These are phyloP conservation scores for Solanum rostratum DNA, from an alignment of 257 asterid species.

Conservation along the genomic window DNA sequence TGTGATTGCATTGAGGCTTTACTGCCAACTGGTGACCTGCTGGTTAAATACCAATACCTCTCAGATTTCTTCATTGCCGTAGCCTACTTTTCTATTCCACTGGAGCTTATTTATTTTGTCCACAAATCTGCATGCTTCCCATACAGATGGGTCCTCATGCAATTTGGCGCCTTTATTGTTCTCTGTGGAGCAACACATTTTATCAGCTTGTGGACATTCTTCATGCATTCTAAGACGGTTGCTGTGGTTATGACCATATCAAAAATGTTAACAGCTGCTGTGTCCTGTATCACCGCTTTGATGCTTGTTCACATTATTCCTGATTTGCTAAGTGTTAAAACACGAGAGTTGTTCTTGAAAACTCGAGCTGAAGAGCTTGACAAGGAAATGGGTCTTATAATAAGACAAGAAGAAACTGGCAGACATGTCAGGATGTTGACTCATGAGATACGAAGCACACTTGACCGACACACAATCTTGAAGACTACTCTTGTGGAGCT, in stretches of 20 bases:
- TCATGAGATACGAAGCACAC: slow-evolving; percentile 74
- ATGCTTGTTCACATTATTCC: slow-evolving; percentile 75
- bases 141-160: slow-evolving; percentile 68
- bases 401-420: slow-evolving; percentile 64
- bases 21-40: slow-evolving; percentile 56
- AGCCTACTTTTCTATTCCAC: slow-evolving; percentile 65
- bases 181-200: slow-evolving; percentile 79
- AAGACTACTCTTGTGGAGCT: slow-evolving; percentile 67
- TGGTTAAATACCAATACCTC: slow-evolving; percentile 54
- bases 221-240: slow-evolving; percentile 50
- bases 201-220: slow-evolving; percentile 57
- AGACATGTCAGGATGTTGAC: slow-evolving; percentile 78
- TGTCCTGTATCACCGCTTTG: slow-evolving; percentile 59
- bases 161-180: slow-evolving; percentile 61
- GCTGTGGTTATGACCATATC: slow-evolving; percentile 55
- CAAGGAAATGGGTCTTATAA: slow-evolving; percentile 60
- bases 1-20: slow-evolving; percentile 60
- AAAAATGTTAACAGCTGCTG: slow-evolving; percentile 53
- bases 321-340: slow-evolving; percentile 55
- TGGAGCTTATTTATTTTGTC: slow-evolving; percentile 66
- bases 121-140: slow-evolving; percentile 60
- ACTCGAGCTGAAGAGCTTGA: slow-evolving; percentile 64
- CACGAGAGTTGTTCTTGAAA: slow-evolving; percentile 40
- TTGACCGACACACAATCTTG: slow-evolving; percentile 61
- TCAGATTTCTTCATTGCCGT: slow-evolving; percentile 60